Conservation (phyloP, 139 green algal species). For the Penium margaritaceum region DNA sequence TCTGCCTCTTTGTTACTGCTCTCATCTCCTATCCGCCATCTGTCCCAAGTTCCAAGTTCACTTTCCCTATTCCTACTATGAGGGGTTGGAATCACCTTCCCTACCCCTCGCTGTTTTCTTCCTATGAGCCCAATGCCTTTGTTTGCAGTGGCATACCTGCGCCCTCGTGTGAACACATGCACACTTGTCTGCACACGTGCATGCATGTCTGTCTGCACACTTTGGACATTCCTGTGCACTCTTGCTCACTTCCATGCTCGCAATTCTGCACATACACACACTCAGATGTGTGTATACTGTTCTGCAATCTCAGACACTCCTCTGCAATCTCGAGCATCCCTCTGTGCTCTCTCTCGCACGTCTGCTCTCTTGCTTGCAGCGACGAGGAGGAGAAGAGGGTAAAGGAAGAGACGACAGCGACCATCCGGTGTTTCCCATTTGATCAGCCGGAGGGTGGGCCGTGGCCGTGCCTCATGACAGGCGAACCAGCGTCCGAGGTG, state of each 20-base stretch:
- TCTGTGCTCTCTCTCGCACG: not conserved
- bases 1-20: not conserved
- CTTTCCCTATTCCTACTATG: not conserved
- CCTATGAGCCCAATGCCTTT: no score
- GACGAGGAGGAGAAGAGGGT: slow-evolving; percentile 78
- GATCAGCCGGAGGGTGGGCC: slow-evolving; percentile 68
- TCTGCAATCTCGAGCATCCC: not conserved
- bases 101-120: not conserved
- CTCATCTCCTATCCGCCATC: not conserved
- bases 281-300: not conserved
- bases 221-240: no score
- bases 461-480: slow-evolving; percentile 76
- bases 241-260: not conserved
- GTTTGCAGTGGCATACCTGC: no score
- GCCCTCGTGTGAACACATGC: no score
- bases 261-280: no score
- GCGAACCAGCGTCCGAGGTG: slow-evolving; percentile 65
- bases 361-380: slow-evolving; percentile 24
- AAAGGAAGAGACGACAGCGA: slow-evolving; percentile 89
- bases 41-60: not conserved
- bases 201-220: no score
- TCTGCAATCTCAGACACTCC: not conserved
- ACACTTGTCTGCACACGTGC: no score
- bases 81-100: not conserved
- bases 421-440: slow-evolving; percentile 94